Conservation (phyloP, 257 asterid genomes). For the Jaltomata sinuosa region DNA sequence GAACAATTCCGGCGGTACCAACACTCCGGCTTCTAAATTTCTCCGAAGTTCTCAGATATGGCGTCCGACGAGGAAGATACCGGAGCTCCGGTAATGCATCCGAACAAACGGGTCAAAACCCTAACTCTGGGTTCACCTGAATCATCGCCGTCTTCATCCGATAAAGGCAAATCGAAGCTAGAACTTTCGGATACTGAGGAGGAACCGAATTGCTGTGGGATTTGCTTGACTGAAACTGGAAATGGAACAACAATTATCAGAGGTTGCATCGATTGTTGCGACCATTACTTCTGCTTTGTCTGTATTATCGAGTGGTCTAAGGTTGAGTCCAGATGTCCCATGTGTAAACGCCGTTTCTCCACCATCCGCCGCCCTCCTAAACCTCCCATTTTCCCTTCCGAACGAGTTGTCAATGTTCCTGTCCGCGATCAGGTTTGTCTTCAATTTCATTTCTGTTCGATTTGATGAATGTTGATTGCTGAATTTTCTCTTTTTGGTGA, state of each 20-base stretch:
- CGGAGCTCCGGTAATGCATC: not conserved
- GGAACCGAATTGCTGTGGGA: constrained; percentile 42
- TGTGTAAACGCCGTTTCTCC: constrained; percentile 69
- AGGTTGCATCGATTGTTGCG: constrained; percentile 61
- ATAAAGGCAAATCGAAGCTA: constrained; percentile 31
- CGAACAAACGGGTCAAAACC: constrained; percentile 13
- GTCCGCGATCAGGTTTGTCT: constrained; percentile 59
- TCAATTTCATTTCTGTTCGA: not conserved
- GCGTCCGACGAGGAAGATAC: not conserved
- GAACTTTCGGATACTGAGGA: not conserved
- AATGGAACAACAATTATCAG: constrained; percentile 24
- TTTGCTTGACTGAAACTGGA: constrained; percentile 49
- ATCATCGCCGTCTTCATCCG: not conserved
- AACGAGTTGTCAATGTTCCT: constrained; percentile 49
- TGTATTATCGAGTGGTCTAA: constrained; percentile 84
- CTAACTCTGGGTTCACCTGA: not conserved
- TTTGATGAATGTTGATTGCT: not conserved
- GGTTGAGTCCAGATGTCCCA: constrained; percentile 70
- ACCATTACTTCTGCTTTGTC: constrained; percentile 62
- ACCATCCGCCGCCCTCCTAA: constrained; percentile 55
- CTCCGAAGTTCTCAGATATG: not conserved
- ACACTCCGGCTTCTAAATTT: not conserved
- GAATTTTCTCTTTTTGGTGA: not conserved
- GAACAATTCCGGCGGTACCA: not conserved
- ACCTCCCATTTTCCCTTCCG: constrained; percentile 38